Evolutionary conservation across 768 basidiomycete species (phyloP).

Genomic region (Russula griseocarnosa): DNA sequence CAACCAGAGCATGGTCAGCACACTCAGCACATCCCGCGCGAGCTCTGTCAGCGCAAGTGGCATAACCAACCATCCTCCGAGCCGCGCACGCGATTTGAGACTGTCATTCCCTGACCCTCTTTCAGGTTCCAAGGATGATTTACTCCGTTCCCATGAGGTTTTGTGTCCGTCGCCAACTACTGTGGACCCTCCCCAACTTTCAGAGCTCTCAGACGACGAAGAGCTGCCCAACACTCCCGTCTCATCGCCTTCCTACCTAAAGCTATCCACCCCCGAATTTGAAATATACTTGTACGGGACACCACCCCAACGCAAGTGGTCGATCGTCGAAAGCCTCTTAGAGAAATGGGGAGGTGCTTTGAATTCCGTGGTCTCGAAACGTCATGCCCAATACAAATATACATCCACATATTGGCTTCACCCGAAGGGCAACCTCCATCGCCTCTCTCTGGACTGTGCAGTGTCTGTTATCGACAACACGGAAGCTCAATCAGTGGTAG

Average conservation of each 20-base stretch:
- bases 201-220: constrained; percentile 29
- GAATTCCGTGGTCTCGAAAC: constrained; percentile 30
- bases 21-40: constrained; percentile 68
- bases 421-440: constrained; percentile 32
- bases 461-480: constrained; percentile 43
- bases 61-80: constrained; percentile 43
- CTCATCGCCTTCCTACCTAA: constrained; percentile 23
- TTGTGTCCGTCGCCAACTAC: constrained; percentile 38
- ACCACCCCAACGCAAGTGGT: constrained; percentile 56
- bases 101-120: constrained; percentile 83
- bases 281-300: constrained; percentile 66
- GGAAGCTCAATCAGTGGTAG: constrained; percentile 38
- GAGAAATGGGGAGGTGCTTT: constrained; percentile 48
- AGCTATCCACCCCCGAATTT: constrained; percentile 41
- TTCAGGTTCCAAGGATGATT: constrained; percentile 62
- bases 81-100: constrained; percentile 67
- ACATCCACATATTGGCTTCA: constrained; percentile 30
- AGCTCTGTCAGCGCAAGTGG: constrained; percentile 46
- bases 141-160: constrained; percentile 55
- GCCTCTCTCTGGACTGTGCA: constrained; percentile 33
- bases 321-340: constrained; percentile 55
- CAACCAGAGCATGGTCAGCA: constrained; percentile 80
- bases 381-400: constrained; percentile 27
- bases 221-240: constrained; percentile 11
- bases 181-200: constrained; percentile 33